phyloP scores from a whole-genome alignment of 2,329 filamentous ascomycete species.

The Arthrobotrys sinensis region DNA sequence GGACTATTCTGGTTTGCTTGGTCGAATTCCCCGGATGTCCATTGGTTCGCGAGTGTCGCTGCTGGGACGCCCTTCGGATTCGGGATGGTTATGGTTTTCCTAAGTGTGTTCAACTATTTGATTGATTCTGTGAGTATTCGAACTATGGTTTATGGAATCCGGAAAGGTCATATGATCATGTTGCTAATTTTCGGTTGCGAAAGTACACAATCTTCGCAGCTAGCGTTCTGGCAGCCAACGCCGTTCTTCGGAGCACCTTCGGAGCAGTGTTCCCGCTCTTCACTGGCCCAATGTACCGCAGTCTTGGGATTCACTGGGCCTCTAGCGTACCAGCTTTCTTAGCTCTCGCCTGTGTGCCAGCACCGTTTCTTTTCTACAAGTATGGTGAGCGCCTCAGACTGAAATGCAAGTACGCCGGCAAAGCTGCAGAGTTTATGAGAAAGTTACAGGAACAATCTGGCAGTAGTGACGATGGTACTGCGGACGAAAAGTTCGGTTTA shows the following conservation, averaged over 20 bases:
- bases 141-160: conserved; percentile 63
- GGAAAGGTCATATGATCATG: neutral
- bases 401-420: conserved; percentile 79
- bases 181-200: neutral
- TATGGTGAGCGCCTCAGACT: conserved; percentile 77
- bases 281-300: conserved; percentile 66
- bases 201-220: conserved; percentile 75
- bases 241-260: conserved; percentile 65
- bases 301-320: conserved; percentile 81
- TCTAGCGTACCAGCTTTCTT: conserved; percentile 78
- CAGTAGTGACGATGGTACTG: neutral
- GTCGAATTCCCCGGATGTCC: conserved; percentile 74
- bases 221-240: conserved; percentile 81
- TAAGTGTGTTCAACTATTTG: conserved; percentile 78
- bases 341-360: conserved; percentile 76
- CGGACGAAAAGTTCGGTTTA: neutral
- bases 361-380: conserved; percentile 81
- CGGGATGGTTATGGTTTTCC: conserved; percentile 77
- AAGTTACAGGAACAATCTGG: conserved; percentile 66
- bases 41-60: conserved; percentile 72
- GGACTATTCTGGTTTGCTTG: conserved; percentile 80
- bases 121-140: conserved; percentile 71
- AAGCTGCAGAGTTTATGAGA: conserved; percentile 76
- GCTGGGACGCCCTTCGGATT: conserved; percentile 73
- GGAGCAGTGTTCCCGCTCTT: conserved; percentile 50